Evolutionary conservation across 2,329 filamentous ascomycete genomes (phyloP).

Genomic region (Trichoderma brevicompactum): DNA sequence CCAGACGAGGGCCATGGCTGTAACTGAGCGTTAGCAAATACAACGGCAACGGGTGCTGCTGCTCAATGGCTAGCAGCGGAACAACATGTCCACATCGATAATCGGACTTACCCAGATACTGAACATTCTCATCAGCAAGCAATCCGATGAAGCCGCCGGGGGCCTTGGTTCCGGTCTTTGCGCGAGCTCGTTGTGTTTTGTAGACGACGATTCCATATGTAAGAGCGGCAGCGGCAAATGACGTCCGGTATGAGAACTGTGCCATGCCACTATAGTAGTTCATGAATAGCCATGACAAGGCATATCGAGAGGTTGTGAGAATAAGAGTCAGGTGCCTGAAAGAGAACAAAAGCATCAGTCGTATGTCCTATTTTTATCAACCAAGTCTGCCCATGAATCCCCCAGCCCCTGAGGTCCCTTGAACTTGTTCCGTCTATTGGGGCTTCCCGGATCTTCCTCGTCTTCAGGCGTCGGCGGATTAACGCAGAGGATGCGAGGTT

Average conservation of each 20-base stretch:
- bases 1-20: slow-evolving; percentile 94
- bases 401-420: background rate
- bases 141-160: slow-evolving; percentile 66
- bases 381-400: background rate
- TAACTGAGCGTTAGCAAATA: slow-evolving; percentile 13
- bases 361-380: background rate
- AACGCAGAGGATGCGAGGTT: background rate
- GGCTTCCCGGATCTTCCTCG: background rate
- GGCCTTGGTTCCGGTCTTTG: slow-evolving; percentile 70
- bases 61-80: background rate
- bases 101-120: slow-evolving; percentile 79
- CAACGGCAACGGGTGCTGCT: background rate
- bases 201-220: slow-evolving; percentile 99
- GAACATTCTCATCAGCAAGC: slow-evolving; percentile 90
- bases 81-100: background rate
- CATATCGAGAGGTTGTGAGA: slow-evolving; percentile 79
- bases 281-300: slow-evolving; percentile 83
- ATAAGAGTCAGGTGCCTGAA: slow-evolving; percentile 83
- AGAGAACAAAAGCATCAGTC: slow-evolving; percentile 1
- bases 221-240: slow-evolving; percentile 84
- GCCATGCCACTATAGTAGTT: slow-evolving; percentile 82
- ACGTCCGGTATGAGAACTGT: slow-evolving; percentile 82
- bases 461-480: background rate
- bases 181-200: slow-evolving; percentile 89
- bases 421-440: background rate